Percentiles rank a stretch among this genome's conserved stretches.
phyloP scores from a whole-genome alignment of 352 stramenopile genomes.

The Phytophthora pisi region DNA sequence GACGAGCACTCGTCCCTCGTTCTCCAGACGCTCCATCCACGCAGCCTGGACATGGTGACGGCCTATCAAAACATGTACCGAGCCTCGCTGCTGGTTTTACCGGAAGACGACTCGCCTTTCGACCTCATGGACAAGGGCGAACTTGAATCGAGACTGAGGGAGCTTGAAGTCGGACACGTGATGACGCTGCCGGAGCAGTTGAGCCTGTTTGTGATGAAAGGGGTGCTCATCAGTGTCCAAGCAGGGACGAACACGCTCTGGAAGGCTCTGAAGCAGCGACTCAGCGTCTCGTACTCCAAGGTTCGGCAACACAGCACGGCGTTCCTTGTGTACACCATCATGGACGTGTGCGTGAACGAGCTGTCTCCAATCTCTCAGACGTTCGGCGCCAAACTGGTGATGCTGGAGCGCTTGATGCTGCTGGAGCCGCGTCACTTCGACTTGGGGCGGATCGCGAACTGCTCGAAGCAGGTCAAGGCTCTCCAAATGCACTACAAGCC shows the following conservation, averaged over 20 bases:
- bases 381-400: conserved; percentile 2
- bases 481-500: conserved; percentile 2
- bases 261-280: not conserved
- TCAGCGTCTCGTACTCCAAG: not conserved
- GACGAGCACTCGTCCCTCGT: conserved; percentile 76
- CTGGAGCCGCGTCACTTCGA: not conserved
- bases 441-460: not conserved
- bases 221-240: not conserved
- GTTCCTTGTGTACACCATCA: not conserved
- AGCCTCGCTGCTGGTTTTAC: conserved; percentile 45
- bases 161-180: conserved; percentile 36
- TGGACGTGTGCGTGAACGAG: conserved; percentile 3
- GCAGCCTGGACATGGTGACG: conserved; percentile 47
- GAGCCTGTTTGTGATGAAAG: conserved; percentile 1
- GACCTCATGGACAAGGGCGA: conserved; percentile 60
- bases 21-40: conserved; percentile 52
- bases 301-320: conserved; percentile 1
- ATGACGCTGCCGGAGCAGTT: conserved; percentile 1
- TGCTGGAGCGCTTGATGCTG: not conserved
- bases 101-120: conserved; percentile 43
- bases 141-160: conserved; percentile 45
- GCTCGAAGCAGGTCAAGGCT: conserved; percentile 1
- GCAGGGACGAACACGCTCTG: not conserved
- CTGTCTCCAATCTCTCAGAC: not conserved
- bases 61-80: conserved; percentile 65